A percentile compares a stretch with the other conserved stretches of the same genome.
phyloP scores from a whole-genome alignment of 2,329 filamentous ascomycete species.

The Rosellinia necatrix region DNA sequence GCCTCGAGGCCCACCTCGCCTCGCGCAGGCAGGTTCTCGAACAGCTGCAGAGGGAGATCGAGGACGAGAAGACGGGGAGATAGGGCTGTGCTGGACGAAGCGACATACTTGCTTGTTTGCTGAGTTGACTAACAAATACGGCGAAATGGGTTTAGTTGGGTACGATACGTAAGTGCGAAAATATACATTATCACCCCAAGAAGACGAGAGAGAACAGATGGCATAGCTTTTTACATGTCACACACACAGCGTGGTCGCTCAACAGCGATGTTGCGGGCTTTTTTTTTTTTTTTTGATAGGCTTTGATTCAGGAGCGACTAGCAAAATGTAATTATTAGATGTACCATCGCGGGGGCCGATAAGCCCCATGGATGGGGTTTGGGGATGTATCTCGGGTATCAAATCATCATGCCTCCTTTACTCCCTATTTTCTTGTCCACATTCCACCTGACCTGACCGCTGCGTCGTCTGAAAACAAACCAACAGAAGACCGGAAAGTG shows the following conservation, averaged over 20 bases:
- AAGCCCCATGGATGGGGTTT: constrained; percentile 9
- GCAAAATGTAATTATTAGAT: constrained; percentile 18
- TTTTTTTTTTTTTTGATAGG: neutral
- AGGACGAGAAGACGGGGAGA: constrained; percentile 75
- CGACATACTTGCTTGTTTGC: neutral
- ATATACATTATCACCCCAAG: constrained; percentile 1
- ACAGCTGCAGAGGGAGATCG: constrained; percentile 79
- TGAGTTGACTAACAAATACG: constrained; percentile 2
- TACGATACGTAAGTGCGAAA: constrained; percentile 19
- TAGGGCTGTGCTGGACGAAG: constrained; percentile 32
- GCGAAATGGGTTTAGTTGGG: constrained; percentile 20
- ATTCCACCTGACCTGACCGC: neutral
- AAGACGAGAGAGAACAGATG: neutral
- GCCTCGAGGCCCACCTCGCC: constrained; percentile 80
- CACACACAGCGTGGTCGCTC: neutral
- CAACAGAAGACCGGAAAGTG: neutral
- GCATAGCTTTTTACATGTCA: neutral
- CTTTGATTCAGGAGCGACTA: neutral
- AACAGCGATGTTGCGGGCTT: neutral
- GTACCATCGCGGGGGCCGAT: neutral
- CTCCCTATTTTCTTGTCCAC: neutral
- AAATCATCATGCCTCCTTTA: constrained; percentile 14
- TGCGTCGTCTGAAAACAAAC: neutral
- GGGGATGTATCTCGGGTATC: constrained; percentile 24
- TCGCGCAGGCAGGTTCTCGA: constrained; percentile 76